These are phyloP conservation scores for Auriscalpium vulgare DNA, from an alignment of 768 basidiomycete genomes.

Conservation along the genomic window DNA sequence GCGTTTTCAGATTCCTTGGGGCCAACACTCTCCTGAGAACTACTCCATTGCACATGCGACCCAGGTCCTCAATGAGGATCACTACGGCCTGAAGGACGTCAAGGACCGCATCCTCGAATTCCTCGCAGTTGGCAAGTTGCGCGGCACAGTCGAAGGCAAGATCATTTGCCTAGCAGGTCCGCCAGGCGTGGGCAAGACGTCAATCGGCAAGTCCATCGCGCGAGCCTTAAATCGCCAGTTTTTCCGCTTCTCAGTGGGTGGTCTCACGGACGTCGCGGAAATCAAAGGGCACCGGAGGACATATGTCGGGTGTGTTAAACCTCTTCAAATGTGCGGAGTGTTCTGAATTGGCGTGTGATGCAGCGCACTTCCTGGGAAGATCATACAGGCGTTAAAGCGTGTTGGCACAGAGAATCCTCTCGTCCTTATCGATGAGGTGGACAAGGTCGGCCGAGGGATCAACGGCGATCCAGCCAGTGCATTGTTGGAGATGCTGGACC, in stretches of 20 bases:
- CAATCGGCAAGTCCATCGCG: conserved; percentile 92
- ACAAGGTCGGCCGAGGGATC: conserved; percentile 87
- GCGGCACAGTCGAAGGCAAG: conserved; percentile 94
- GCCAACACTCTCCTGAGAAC: conserved; percentile 88
- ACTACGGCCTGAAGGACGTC: conserved; percentile 87
- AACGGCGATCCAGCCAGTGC: conserved; percentile 93
- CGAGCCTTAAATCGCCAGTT: conserved; percentile 86
- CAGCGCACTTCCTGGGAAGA: conserved; percentile 88
- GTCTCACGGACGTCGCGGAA: conserved; percentile 95
- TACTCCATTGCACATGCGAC: conserved; percentile 80
- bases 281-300: conserved; percentile 97
- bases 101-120: conserved; percentile 95
- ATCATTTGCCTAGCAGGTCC: conserved; percentile 96
- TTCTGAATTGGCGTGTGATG: background rate
- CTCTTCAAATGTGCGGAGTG: background rate
- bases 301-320: conserved; percentile 71
- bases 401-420: conserved; percentile 92
- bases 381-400: conserved; percentile 88
- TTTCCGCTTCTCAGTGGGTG: conserved; percentile 95
- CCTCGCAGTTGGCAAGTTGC: conserved; percentile 88
- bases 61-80: conserved; percentile 85
- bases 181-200: conserved; percentile 96
- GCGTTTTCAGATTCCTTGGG: conserved; percentile 81
- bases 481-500: conserved; percentile 86
- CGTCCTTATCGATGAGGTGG: conserved; percentile 91